Evolutionary conservation across 2,329 filamentous ascomycete genomes (phyloP).

Genomic region (Talaromyces funiculosus): DNA sequence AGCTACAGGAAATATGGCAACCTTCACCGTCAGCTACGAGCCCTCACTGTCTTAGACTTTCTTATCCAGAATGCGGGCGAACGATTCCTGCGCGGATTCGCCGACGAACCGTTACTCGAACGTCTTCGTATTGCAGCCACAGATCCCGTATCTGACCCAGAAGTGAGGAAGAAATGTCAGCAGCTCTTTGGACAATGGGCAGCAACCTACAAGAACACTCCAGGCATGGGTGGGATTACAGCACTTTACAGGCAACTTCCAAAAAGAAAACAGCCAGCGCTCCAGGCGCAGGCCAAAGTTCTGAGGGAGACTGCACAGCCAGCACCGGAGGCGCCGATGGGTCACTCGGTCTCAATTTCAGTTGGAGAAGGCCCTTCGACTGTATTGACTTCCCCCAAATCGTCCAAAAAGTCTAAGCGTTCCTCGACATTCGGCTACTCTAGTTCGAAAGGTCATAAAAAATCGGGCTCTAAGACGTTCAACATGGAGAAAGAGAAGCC

Average conservation of each 20-base stretch:
- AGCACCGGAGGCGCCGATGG: slow-evolving; percentile 31
- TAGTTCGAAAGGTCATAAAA: slow-evolving; percentile 50
- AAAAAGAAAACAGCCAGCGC: slow-evolving; percentile 64
- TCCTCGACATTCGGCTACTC: slow-evolving; percentile 30
- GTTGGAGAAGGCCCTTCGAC: slow-evolving; percentile 34
- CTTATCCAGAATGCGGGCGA: slow-evolving; percentile 90
- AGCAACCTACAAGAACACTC: slow-evolving; percentile 69
- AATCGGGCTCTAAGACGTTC: slow-evolving; percentile 56
- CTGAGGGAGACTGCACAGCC: slow-evolving; percentile 67
- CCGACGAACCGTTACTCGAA: slow-evolving; percentile 86
- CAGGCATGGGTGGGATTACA: slow-evolving; percentile 75
- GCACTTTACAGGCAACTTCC: slow-evolving; percentile 67
- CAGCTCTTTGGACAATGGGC: slow-evolving; percentile 85
- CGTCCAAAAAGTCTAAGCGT: slow-evolving; percentile 27
- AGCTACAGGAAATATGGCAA: slow-evolving; percentile 76
- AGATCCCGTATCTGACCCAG: slow-evolving; percentile 73
- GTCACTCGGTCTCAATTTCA: slow-evolving; percentile 36
- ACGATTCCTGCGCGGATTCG: slow-evolving; percentile 79
- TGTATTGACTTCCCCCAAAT: slow-evolving; percentile 29
- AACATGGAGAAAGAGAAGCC: slow-evolving; percentile 83
- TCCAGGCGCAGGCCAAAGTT: slow-evolving; percentile 74
- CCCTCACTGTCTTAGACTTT: slow-evolving; percentile 82
- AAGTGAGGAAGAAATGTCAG: slow-evolving; percentile 84
- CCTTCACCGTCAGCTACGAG: slow-evolving; percentile 83
- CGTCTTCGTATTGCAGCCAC: slow-evolving; percentile 82